Base-by-base conservation (phyloP, 164 flowering plant species). In the Macadamia tetraphylla region DNA sequence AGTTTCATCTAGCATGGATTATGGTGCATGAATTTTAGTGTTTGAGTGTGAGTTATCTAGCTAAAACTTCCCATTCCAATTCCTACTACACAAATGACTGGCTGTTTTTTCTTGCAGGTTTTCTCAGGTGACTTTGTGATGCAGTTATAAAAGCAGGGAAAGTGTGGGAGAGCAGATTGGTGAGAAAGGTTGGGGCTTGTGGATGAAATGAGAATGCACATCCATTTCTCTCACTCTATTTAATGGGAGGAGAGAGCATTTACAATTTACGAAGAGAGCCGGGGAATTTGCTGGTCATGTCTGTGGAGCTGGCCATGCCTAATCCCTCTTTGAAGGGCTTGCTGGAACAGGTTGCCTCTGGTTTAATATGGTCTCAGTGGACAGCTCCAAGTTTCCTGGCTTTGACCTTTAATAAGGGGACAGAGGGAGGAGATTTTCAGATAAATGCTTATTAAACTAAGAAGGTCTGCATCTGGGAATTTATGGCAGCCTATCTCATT, bases 111-210 rank as follows among this genome's bases (percentile, higher is more conserved):
- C 51, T 29, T 71, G 44, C 68, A 88, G 94, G 90, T 88, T 42
- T 85, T 86, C 69, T 70, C 83, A 3, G 70, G 52, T 11, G 92
- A 88, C 8, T 92, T 72, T 85, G 86, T 0, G 86, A 83, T 70
- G 90, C 87, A 0, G 96, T 94, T 1, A 83, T 88, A 61, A 96
- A 90, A 73, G 98, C 96, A 7, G 96, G 96, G 43, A 94, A 90
- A 69, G 96, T 92, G 43, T 90, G 96, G 98, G 88, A 86, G 76
- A 85, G 74, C 49, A 96, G 94, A n/a, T 71, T 90, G 76, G 84
- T 85, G 63, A 78, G 80, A 80, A 88, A 86, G 23, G 23, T 23
- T 23, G 23, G 23, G 23, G 23, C 23, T 23, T 23, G 23, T 23
- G 23, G 23, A 23, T 23, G 23, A 23, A 75, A 86, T 10, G 98